Base-by-base conservation (phyloP, 768 basidiomycete genomes). In the Mycena metata region DNA sequence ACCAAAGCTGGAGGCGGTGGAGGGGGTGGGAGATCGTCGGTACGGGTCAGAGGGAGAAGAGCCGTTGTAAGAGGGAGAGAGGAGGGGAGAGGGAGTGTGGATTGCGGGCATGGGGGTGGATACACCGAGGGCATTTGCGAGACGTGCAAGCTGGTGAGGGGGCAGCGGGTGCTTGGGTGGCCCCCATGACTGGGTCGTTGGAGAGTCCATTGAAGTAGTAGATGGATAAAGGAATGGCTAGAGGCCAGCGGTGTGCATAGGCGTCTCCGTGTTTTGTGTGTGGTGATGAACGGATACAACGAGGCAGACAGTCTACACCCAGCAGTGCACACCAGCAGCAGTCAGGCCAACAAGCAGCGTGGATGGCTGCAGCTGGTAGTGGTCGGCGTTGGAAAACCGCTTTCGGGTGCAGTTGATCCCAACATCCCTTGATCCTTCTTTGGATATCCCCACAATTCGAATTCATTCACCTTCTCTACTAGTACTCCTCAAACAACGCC, bases 71-170 rank as follows among this genome's bases (percentile, higher is more conserved):
- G 81, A 81, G 21, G 80, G 77, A 45, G 79, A 77, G 55, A 79
- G 69, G 69, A 77, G 78, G 5, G 79, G 64, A n/a, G 76, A 67
- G 23, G 76, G 62, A 66, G 73, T 72, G 60, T 80, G 79, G 57
- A 83, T 80, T 33, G 85, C 83, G 7, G 93, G 93, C 58, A 92
- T 76, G 0, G 94, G 94, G 0, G 89, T 90, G 4, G 91, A 84
- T 42, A 96, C 89, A 51, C 94, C 94, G 49, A 96, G 89, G 4
- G 94, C 94, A 75, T 95, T 95, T 17, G 93, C 94, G 24, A 96
- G 83, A 72, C 91, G 93, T 41, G 92, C 94, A 12, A 95, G 88
- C 15, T 92, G 85, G 72, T 92, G 86, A 6, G 94, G 93, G 4
- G 93, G 79, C 10, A 95, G 81, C 5, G 94, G 94, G 24, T 90